Evolutionary conservation across 805 yeast species (phyloP), one percentile per base, ranked within the genome.

Genomic region (Candida sanyiensis): DNA sequence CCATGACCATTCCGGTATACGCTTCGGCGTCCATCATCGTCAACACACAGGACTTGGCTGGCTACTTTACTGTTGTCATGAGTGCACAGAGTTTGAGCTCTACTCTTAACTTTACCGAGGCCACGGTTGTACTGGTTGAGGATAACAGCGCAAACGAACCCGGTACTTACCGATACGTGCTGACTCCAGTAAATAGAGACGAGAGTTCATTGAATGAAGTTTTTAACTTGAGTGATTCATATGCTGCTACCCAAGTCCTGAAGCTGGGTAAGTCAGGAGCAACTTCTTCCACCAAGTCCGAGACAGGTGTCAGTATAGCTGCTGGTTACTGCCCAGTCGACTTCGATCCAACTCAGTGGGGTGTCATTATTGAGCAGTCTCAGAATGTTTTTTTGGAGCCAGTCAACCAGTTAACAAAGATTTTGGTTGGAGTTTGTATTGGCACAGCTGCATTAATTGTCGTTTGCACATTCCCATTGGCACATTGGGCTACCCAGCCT

Each of bases 401-500:
- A 0, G 70, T 81, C 5, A 62, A 69, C 17, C 72, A 70, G 45
- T 61, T 88, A 28, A 70, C 80, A 2, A 75, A 75, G 46, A 81
- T 88, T 35, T 80, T 85, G 43, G 70, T 80, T 32, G 94, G 93
- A 5, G 80, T 84, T 1, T 86, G 84, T 18, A 64, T 88, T 27
- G 94, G 84, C 1, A 75, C 83, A 16, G 93, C 93, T 4, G 84
- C 66, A 1, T 72, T 82, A 45, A 76, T 86, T 67, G 77, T 84
- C 47, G 44, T 84, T 1, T 56, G 84, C n/a, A 85, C 96, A 1
- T 73, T 87, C 56, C 89, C 93, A 5, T 59, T 88, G 38, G 87
- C 95, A 0, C 87, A 84, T 43, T 83, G 79, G 67, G 87, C 89
- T 25, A 89, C 87, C 6, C 62, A 83, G 46, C 96, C 97, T 0